phyloP scores from a whole-genome alignment of 2,329 filamentous ascomycete genomes.

The Xylariaceae sp. region DNA sequence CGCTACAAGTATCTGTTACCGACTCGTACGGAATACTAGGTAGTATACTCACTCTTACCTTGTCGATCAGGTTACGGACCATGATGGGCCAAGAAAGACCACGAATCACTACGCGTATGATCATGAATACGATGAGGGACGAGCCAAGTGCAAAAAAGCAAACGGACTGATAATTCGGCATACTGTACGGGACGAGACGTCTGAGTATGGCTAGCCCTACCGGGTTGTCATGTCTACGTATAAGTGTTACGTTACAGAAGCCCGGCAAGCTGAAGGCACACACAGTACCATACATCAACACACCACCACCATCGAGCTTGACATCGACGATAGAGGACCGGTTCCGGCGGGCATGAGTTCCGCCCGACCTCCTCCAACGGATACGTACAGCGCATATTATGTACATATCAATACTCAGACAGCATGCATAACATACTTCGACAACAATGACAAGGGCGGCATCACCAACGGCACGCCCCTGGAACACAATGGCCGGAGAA shows the following conservation, averaged over 20 bases:
- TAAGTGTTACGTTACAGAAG: conserved; percentile 2
- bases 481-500: no score
- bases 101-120: not conserved
- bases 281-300: not conserved
- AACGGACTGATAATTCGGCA: not conserved
- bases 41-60: not conserved
- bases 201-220: not conserved
- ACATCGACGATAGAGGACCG: not conserved
- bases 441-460: not conserved
- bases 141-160: not conserved
- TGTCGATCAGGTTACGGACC: no score
- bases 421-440: not conserved
- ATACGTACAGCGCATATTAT: not conserved
- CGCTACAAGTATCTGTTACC: no score
- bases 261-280: not conserved
- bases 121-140: not conserved
- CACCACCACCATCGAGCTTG: not conserved
- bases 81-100: not conserved
- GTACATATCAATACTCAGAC: not conserved
- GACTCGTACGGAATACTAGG: no score
- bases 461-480: not conserved
- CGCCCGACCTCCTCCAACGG: conserved; percentile 4
- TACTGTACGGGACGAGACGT: not conserved
- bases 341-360: conserved; percentile 10
- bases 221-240: conserved; percentile 5